Percentiles rank a stretch among this genome's conserved stretches.
Conservation (phyloP, 805 yeast genomes). For the Cyberlindnera maclurae region DNA sequence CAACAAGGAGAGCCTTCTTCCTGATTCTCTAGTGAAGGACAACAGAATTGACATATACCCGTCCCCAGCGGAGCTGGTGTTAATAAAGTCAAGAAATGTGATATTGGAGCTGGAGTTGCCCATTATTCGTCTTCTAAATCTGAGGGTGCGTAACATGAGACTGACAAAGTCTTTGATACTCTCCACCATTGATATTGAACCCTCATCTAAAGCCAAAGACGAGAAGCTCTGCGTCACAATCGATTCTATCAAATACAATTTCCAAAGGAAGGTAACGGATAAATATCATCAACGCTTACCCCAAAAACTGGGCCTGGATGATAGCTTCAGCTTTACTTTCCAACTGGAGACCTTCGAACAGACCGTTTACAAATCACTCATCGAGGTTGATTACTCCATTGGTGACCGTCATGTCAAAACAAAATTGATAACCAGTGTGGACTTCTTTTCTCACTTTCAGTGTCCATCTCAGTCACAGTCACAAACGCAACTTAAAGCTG, state of each 20-base stretch:
- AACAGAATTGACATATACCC: constrained; percentile 9
- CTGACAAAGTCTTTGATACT: constrained; percentile 41
- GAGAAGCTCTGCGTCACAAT: constrained; percentile 12
- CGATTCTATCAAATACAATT: constrained; percentile 11
- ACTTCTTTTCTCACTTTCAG: constrained; percentile 6
- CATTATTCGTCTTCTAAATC: constrained; percentile 33
- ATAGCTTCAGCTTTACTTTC: constrained; percentile 23
- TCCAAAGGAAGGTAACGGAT: constrained; percentile 20
- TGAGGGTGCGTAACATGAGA: constrained; percentile 39
- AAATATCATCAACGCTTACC: constrained; percentile 21
- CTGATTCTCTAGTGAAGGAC: constrained; percentile 15
- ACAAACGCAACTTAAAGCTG: neutral
- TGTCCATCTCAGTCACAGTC: neutral
- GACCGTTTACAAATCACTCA: constrained; percentile 18
- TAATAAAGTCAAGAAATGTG: neutral
- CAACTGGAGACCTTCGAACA: constrained; percentile 15
- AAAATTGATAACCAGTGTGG: constrained; percentile 15
- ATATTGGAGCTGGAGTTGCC: constrained; percentile 14
- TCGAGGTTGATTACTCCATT: constrained; percentile 25
- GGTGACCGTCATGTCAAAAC: constrained; percentile 15
- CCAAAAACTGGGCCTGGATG: constrained; percentile 19
- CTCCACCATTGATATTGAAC: constrained; percentile 42
- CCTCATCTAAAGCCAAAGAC: constrained; percentile 33
- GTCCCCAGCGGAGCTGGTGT: neutral
- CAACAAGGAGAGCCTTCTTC: constrained; percentile 4